These are phyloP conservation scores for Ceratocystis albifundus DNA, from an alignment of 2,329 filamentous ascomycete genomes.

Conservation along the genomic window DNA sequence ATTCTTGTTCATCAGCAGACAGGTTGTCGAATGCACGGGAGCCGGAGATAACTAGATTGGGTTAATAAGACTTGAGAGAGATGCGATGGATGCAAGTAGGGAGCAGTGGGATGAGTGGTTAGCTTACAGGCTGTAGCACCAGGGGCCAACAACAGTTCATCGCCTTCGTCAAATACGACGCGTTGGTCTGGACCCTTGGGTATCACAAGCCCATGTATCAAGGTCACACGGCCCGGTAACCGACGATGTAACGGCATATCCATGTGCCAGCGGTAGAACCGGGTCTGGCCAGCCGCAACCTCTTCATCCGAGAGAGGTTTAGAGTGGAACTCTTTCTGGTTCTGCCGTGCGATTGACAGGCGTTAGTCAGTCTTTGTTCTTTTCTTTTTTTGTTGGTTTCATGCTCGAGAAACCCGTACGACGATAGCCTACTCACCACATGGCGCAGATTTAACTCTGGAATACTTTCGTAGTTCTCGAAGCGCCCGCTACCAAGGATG, in stretches of 20 bases:
- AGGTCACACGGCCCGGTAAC: conserved; percentile 21
- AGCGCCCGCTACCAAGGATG: conserved; percentile 20
- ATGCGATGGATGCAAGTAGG: background rate
- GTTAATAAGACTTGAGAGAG: background rate
- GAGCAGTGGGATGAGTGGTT: background rate
- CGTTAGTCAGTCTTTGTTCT: no score
- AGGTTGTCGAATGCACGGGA: conserved; percentile 21
- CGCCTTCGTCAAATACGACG: conserved; percentile 20
- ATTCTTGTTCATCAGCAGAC: conserved; percentile 18
- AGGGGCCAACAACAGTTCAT: conserved; percentile 11
- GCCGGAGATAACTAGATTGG: conserved; percentile 17
- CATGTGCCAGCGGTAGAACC: conserved; percentile 23
- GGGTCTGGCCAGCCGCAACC: conserved; percentile 21
- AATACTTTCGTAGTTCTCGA: conserved; percentile 20
- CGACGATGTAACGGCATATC: conserved; percentile 22
- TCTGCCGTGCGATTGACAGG: conserved; percentile 11
- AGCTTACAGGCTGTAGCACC: conserved; percentile 19
- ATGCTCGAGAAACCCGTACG: no score
- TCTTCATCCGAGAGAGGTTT: conserved; percentile 18
- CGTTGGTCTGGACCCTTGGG: conserved; percentile 16
- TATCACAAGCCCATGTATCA: conserved; percentile 21
- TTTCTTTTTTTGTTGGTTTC: no score
- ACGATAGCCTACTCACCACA: conserved; percentile 15
- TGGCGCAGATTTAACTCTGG: conserved; percentile 18
- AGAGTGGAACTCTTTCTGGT: conserved; percentile 22